phyloP scores from a whole-genome alignment of 2,329 filamentous ascomycete genomes.

The Pseudocercospora cruenta region DNA sequence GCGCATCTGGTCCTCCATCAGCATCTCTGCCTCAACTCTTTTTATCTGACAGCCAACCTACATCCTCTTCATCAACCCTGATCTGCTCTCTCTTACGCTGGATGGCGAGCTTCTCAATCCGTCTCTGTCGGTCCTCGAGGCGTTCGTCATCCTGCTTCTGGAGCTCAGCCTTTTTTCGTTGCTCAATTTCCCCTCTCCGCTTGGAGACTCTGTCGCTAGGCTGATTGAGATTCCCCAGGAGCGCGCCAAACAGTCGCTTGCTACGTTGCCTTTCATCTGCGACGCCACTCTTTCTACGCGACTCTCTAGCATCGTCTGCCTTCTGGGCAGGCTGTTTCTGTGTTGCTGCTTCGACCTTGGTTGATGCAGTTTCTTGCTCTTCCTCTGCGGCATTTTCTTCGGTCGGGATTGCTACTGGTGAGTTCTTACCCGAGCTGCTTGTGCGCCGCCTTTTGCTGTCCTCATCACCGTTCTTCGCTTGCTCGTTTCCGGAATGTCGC shows the following conservation, averaged over 20 bases:
- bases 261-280: conserved; percentile 80
- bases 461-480: conserved; percentile 24
- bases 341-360: conserved; percentile 5
- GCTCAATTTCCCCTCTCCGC: conserved; percentile 79
- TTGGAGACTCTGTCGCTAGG: conserved; percentile 66
- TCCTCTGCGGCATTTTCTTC: conserved; percentile 4
- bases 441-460: conserved; percentile 35
- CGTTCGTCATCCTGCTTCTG: conserved; percentile 72
- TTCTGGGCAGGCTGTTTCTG: conserved; percentile 14
- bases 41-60: conserved; percentile 45
- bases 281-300: conserved; percentile 30
- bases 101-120: conserved; percentile 56
- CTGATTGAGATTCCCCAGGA: conserved; percentile 36
- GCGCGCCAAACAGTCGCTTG: conserved; percentile 78
- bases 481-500: conserved; percentile 26
- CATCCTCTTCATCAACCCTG: conserved; percentile 74
- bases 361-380: background rate
- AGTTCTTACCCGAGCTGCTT: conserved; percentile 36
- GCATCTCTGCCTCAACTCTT: background rate
- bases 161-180: conserved; percentile 71
- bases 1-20: conserved; percentile 67
- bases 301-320: conserved; percentile 17
- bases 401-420: conserved; percentile 24
- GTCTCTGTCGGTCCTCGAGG: conserved; percentile 67
- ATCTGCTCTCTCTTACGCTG: conserved; percentile 70